Evolutionary conservation across 176 grass and related monocot species (phyloP), one percentile per base, ranked within the genome.

Genomic region (Cocos nucifera): DNA sequence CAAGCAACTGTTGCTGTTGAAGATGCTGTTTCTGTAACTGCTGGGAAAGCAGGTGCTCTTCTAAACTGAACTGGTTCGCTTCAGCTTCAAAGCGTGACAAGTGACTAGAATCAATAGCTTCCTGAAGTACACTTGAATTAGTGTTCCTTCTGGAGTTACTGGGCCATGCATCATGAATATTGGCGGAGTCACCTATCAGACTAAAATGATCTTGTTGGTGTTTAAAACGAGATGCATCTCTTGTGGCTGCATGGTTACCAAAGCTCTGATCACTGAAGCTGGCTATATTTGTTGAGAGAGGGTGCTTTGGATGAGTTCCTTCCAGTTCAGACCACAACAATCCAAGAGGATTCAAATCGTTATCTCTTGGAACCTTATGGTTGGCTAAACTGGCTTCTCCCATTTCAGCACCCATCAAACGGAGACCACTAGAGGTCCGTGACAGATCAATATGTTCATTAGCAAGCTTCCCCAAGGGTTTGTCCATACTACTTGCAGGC

Each of bases 271-370:
- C 76, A 49, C 69, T 76, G 53, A 50, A 20, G 57, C 65, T 73
- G 58, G 72, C 70, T 21, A 89, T 65, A 57, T 78, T 98, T 5
- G 94, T 89, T 22, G 91, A 96, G 30, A 98, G 88, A 53, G 94
- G 92, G 62, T 85, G 84, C 50, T 86, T 98, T 15, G 73, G 74
- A 69, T 93, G 84, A 62, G 79, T 81, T 55, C 79, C 84, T 83
- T 98, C 85, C 48, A 98, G 82, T 59, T 98, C 94, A 73, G 94
- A 98, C 94, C 88, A 98, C 58, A 88, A 79, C 50, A 98, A 85
- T 26, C 88, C 88, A 66, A 98, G 84, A 83, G 85, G 85, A 51
- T 83, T 98, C 32, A 86, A 56, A 59, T 93, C 89, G 70, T 74
- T 80, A 70, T 86, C 85, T 59, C 75, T 74, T 15, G 59, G 61